A percentile compares a stretch with the other conserved stretches of the same genome.
Evolutionary conservation across 495 filamentous ascomycete genomes (phyloP).

Genomic region (Podospora pseudocomata): DNA sequence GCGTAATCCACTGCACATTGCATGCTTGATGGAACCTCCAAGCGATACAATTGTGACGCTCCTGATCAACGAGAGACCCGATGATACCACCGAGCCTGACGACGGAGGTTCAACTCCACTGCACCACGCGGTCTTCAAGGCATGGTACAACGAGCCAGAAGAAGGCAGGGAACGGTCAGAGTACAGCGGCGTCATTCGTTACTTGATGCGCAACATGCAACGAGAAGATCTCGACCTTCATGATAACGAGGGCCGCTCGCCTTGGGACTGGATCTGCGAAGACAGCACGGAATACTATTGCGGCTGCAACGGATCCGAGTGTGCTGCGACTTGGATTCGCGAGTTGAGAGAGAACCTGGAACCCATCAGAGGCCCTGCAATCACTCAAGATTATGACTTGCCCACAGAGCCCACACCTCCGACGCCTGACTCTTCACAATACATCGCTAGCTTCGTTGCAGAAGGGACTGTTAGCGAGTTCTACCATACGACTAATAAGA

Average conservation of each 20-base stretch:
- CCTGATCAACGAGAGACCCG: slow-evolving; percentile 8
- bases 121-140: neutral
- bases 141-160: neutral
- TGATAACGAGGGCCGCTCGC: slow-evolving; percentile 6
- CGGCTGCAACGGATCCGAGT: neutral
- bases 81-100: slow-evolving; percentile 4
- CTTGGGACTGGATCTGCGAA: slow-evolving; percentile 12
- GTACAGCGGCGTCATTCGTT: slow-evolving; percentile 2
- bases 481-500: slow-evolving; percentile 9
- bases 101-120: neutral
- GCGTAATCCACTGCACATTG: slow-evolving; percentile 5
- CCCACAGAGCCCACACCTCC: slow-evolving; percentile 7
- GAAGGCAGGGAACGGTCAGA: neutral
- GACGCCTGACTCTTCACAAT: neutral
- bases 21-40: slow-evolving; percentile 1
- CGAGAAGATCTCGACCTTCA: slow-evolving; percentile 12
- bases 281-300: neutral
- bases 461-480: slow-evolving; percentile 15
- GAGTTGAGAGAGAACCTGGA: slow-evolving; percentile 14
- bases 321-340: slow-evolving; percentile 10
- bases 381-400: neutral
- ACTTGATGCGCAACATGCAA: slow-evolving; percentile 18
- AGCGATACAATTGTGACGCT: slow-evolving; percentile 10
- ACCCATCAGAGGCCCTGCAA: slow-evolving; percentile 13
- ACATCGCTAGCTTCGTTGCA: neutral